A percentile compares a stretch with the other conserved stretches of the same genome.
These are phyloP conservation scores for Cyberlindnera saturnus DNA, from an alignment of 805 yeast species.

Conservation along the genomic window DNA sequence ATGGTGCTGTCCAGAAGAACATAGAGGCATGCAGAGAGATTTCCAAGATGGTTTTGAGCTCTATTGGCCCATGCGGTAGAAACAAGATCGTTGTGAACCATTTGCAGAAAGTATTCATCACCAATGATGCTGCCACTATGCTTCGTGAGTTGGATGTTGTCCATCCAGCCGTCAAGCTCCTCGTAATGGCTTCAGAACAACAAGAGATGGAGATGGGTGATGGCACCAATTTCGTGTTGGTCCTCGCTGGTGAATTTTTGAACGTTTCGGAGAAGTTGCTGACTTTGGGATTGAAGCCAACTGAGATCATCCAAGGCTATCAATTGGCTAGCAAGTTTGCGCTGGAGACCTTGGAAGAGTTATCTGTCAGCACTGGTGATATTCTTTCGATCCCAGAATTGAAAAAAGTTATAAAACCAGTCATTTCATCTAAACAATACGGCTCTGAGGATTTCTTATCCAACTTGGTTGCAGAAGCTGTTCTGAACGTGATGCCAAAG, in stretches of 20 bases:
- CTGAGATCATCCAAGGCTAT: constrained; percentile 91
- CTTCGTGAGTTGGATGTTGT: constrained; percentile 87
- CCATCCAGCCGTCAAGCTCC: constrained; percentile 94
- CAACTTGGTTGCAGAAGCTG: constrained; percentile 78
- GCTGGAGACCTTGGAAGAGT: constrained; percentile 55
- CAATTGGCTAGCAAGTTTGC: constrained; percentile 80
- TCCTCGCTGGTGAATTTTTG: constrained; percentile 88
- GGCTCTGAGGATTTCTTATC: constrained; percentile 80
- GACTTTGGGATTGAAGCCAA: constrained; percentile 79
- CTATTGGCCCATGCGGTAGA: constrained; percentile 97
- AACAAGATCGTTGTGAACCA: constrained; percentile 93
- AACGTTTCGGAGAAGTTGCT: constrained; percentile 81
- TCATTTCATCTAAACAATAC: constrained; percentile 88
- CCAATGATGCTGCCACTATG: constrained; percentile 98
- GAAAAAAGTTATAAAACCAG: constrained; percentile 73
- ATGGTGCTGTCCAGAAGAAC: constrained; percentile 90
- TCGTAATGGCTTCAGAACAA: constrained; percentile 95
- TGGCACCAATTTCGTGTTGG: constrained; percentile 84
- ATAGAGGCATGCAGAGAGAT: constrained; percentile 93
- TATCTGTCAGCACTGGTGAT: constrained; percentile 57
- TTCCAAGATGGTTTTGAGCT: constrained; percentile 83
- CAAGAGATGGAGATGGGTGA: constrained; percentile 98
- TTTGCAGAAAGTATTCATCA: constrained; percentile 77
- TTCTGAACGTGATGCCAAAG: constrained; percentile 68
- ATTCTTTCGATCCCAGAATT: constrained; percentile 50